Evolutionary conservation across 106 monocot genomes (phyloP).

Genomic region (Posidonia australis): DNA sequence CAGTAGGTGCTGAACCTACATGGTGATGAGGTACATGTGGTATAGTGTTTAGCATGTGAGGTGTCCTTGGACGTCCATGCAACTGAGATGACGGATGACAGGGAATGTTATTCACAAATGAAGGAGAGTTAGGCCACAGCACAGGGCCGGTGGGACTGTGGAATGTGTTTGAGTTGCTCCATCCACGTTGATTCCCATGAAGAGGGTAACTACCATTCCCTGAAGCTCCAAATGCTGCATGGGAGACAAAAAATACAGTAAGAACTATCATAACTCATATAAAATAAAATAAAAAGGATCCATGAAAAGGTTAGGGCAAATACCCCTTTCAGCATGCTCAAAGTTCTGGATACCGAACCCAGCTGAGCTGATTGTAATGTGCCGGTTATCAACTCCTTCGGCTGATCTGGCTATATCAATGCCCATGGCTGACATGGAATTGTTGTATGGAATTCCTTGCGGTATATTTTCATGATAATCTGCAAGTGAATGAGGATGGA

Average conservation of each 20-base stretch:
- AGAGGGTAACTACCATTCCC: conserved; percentile 56
- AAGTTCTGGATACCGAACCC: conserved; percentile 37
- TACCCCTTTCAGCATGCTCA: conserved; percentile 46
- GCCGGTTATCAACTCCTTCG: conserved; percentile 38
- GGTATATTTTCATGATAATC: conserved; percentile 40
- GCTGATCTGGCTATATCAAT: conserved; percentile 34
- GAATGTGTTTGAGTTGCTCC: conserved; percentile 45
- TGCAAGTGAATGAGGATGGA: conserved; percentile 70
- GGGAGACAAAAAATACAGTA: not conserved
- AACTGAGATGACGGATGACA: conserved; percentile 23
- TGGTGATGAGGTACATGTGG: conserved; percentile 28
- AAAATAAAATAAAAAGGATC: not conserved
- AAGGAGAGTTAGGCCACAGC: conserved; percentile 49
- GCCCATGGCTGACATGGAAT: conserved; percentile 28
- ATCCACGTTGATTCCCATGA: conserved; percentile 53
- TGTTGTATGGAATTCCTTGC: conserved; percentile 35
- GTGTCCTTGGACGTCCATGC: conserved; percentile 27
- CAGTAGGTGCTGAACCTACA: conserved; percentile 37
- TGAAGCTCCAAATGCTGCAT: conserved; percentile 21
- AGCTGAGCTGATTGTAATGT: conserved; percentile 23
- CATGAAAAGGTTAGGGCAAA: not conserved
- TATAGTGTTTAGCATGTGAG: conserved; percentile 21
- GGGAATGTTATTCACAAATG: conserved; percentile 34
- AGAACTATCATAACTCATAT: not conserved
- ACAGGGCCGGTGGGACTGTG: conserved; percentile 20